phyloP scores from a whole-genome alignment of 148 eudicot genomes.

The Diospyros kaki region DNA sequence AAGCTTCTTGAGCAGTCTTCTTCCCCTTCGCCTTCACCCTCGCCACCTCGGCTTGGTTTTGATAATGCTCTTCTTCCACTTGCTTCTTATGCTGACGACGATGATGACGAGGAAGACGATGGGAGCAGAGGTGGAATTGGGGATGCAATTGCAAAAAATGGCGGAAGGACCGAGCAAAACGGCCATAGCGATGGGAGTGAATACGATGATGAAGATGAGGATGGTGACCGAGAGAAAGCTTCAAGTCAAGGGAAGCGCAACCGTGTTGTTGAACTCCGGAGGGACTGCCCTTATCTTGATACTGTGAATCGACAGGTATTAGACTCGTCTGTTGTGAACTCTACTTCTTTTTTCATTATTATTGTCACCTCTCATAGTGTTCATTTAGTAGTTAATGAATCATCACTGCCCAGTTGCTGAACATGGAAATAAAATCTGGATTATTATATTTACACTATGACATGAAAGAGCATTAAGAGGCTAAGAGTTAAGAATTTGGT shows the following conservation, averaged over 20 bases:
- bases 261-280: conserved; percentile 55
- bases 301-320: conserved; percentile 95
- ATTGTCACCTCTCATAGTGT: background rate
- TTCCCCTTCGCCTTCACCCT: conserved; percentile 14
- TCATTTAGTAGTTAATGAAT: background rate
- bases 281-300: conserved; percentile 91
- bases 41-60: conserved; percentile 32
- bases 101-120: conserved; percentile 64
- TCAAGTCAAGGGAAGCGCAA: conserved; percentile 31
- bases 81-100: conserved; percentile 70
- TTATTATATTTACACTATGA: too few relatives aligned
- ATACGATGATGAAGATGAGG: conserved; percentile 28
- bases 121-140: conserved; percentile 23
- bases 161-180: conserved; percentile 15
- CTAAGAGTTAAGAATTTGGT: too few relatives aligned
- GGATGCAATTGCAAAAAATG: conserved; percentile 12
- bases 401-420: background rate
- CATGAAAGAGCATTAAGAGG: too few relatives aligned
- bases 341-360: background rate
- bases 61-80: conserved; percentile 76
- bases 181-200: conserved; percentile 14
- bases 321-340: background rate
- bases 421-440: background rate
- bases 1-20: conserved; percentile 30
- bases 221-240: conserved; percentile 23